phyloP scores from a whole-genome alignment of 169 alveolate genomes.

The Fabrea salina region DNA sequence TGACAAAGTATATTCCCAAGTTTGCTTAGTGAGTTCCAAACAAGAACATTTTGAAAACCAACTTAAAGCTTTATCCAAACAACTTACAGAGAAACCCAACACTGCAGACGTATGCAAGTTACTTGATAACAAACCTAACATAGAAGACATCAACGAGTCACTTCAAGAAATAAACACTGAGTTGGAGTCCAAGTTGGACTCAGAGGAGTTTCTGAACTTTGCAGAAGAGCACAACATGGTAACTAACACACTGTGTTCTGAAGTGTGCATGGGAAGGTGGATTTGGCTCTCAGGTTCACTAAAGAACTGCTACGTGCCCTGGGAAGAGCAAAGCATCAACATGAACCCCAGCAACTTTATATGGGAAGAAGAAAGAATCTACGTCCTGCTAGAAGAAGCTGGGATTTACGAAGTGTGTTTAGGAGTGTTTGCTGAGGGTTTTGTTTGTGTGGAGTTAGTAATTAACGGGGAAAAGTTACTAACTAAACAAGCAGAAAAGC shows the following conservation, averaged over 20 bases:
- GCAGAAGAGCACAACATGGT: conserved; percentile 48
- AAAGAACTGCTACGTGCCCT: conserved; percentile 40
- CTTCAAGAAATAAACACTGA: neutral
- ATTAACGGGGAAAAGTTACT: conserved; percentile 37
- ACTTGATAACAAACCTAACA: neutral
- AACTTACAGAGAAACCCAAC: neutral
- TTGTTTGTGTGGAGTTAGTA: conserved; percentile 40
- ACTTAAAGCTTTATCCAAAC: neutral
- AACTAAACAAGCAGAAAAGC: conserved; percentile 10
- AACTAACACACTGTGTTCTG: conserved; percentile 39
- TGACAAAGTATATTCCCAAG: too few species aligned
- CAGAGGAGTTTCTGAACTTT: conserved; percentile 43
- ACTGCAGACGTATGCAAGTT: neutral
- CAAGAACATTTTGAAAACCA: neutral
- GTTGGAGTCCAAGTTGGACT: conserved; percentile 29
- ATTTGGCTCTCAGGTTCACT: conserved; percentile 42
- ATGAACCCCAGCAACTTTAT: conserved; percentile 42
- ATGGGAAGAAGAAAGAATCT: conserved; percentile 48
- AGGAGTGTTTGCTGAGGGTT: conserved; percentile 41
- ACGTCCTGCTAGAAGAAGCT: conserved; percentile 36
- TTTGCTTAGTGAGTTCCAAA: too few species aligned
- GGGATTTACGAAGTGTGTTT: conserved; percentile 47
- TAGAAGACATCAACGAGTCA: neutral
- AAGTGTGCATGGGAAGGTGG: conserved; percentile 54
- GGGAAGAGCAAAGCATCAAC: conserved; percentile 49